Percentiles rank a stretch among this genome's conserved stretches.
Evolutionary conservation across 164 flowering plant genomes (phyloP).

Genomic region (Houttuynia cordata): DNA sequence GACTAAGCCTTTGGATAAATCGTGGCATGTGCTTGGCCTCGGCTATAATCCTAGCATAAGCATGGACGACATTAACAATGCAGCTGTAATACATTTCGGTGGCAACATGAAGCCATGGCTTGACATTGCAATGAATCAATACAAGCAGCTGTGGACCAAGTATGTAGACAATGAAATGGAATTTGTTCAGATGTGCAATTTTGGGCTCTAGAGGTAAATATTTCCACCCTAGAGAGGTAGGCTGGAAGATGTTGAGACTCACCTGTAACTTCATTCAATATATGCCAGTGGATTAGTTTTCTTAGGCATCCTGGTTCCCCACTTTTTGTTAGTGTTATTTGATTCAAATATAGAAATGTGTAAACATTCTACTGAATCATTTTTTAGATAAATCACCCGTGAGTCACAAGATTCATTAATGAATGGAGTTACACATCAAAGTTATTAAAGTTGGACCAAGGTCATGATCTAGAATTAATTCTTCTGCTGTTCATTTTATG

Average conservation of each 20-base stretch:
- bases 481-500: background rate
- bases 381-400: background rate
- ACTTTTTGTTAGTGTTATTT: too few species aligned
- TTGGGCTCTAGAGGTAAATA: slow-evolving; percentile 47
- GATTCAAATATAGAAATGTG: background rate
- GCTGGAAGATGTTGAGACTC: background rate
- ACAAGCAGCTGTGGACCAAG: slow-evolving; percentile 71
- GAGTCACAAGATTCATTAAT: background rate
- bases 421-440: background rate
- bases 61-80: slow-evolving; percentile 76
- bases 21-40: slow-evolving; percentile 91
- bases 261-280: background rate
- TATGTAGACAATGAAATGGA: slow-evolving; percentile 84
- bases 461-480: background rate
- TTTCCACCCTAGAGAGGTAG: too few species aligned
- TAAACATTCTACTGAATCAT: too few species aligned
- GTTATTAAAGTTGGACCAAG: background rate
- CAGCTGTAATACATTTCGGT: slow-evolving; percentile 83
- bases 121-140: slow-evolving; percentile 86
- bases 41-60: slow-evolving; percentile 89
- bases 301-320: background rate
- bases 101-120: slow-evolving; percentile 99
- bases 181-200: slow-evolving; percentile 90
- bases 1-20: slow-evolving; percentile 78
- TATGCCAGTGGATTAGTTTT: background rate